Base-by-base conservation (phyloP, 2,329 filamentous ascomycete genomes). In the Colletotrichum camelliae region DNA sequence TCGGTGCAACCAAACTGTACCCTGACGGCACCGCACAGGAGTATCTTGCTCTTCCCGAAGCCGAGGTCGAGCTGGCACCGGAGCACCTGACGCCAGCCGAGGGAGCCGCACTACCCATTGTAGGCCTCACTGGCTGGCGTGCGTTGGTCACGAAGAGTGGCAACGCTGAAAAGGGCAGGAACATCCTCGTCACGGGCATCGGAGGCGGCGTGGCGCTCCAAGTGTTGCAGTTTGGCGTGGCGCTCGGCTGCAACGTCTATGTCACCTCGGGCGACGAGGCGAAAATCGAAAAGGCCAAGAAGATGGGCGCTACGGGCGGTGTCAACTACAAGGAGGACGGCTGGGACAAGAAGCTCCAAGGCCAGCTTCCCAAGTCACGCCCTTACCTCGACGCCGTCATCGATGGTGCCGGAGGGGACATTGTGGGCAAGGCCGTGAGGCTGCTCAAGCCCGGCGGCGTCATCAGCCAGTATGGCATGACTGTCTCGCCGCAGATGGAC, bases 401-500 rank as follows among this genome's bases (percentile, higher is more conserved):
- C 79, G 97, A 98, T 85, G 96, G 97, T 3, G 96, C 96, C 0
- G 96, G 96, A 4, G 96, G 95, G 2, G 93, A 97, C 84, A 89
- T 98, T 58, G 90, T 98, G n/a, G 87, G 89, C 48, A 94, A 93
- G 82, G 90, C 91, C 1, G 86, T 89, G 62, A 92, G 88, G 81
- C 81, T 98, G 68, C 87, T 98, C 68, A 96, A 95, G 90, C 85
- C 90, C 2, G 96, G 97, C 7, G 97, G 96, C 70, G 89, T 96
- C n/a, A 93, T 98, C 75, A 91, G 93, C 3, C 88, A 93, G 79
- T 98, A 98, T 83, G 96, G 97, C 76, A 98, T 98, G 96, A 98
- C 96, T 0, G 87, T 94, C 4, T 87, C 89, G 0, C 96, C 96
- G 2, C 95, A 94, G 86, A 96, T 98, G 93, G 92, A 95, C 67